Conservation (phyloP, 2,329 filamentous ascomycete species). For the Exophiala calicioides region DNA sequence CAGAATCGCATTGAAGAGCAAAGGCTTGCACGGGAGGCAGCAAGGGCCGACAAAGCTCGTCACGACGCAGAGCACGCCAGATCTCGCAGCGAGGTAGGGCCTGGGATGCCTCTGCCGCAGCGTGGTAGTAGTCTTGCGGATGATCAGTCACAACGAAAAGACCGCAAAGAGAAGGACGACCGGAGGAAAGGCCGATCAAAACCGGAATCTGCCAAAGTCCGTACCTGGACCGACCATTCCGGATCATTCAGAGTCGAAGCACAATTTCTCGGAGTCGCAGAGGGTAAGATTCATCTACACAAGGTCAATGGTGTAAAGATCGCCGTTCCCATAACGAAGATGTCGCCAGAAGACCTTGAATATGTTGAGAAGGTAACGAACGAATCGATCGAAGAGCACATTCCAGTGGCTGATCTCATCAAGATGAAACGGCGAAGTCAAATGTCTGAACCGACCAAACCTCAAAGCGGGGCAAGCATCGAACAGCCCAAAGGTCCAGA, state of each 20-base stretch:
- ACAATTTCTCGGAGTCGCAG: constrained; percentile 89
- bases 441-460: constrained; percentile 43
- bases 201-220: constrained; percentile 78
- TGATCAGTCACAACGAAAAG: constrained; percentile 67
- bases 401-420: constrained; percentile 78
- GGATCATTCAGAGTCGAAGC: constrained; percentile 97
- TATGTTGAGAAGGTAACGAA: constrained; percentile 90
- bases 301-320: constrained; percentile 99
- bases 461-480: constrained; percentile 40
- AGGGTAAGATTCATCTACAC: constrained; percentile 96
- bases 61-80: constrained; percentile 50
- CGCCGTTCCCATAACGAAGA: constrained; percentile 90
- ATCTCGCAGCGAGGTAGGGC: constrained; percentile 66
- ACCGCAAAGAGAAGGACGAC: constrained; percentile 59
- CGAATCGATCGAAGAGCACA: constrained; percentile 85
- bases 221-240: constrained; percentile 92
- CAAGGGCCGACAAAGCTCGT: constrained; percentile 61
- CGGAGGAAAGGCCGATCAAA: constrained; percentile 65
- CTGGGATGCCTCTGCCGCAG: constrained; percentile 72
- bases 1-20: constrained; percentile 79
- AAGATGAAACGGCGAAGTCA: constrained; percentile 50
- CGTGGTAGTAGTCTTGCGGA: constrained; percentile 75
- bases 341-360: constrained; percentile 92
- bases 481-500: constrained; percentile 53
- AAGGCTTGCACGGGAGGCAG: constrained; percentile 76